Conservation (phyloP, 2,329 filamentous ascomycete species). For the Atkinsonella hypoxylon region DNA sequence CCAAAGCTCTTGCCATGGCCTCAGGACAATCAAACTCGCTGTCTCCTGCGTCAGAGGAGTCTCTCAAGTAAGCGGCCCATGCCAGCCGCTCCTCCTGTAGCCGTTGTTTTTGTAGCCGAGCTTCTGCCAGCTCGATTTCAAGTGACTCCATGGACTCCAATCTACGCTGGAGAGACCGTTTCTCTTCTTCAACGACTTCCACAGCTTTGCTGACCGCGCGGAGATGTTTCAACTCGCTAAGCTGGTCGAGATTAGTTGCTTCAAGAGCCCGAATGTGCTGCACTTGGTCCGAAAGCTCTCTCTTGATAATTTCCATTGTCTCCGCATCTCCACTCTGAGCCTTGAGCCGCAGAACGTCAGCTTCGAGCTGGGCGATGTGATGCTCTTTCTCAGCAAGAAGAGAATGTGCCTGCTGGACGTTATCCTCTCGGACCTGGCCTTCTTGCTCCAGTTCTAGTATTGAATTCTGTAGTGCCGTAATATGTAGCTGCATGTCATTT, state of each 20-base stretch:
- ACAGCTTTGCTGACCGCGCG: constrained; percentile 77
- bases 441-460: constrained; percentile 50
- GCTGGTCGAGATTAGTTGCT: constrained; percentile 65
- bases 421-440: constrained; percentile 39
- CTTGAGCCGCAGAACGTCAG: constrained; percentile 72
- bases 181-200: constrained; percentile 91
- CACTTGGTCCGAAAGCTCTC: constrained; percentile 83
- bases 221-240: constrained; percentile 66
- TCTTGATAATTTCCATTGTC: constrained; percentile 72
- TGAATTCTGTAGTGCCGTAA: constrained; percentile 32
- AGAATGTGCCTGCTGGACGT: constrained; percentile 50
- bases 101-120: constrained; percentile 69
- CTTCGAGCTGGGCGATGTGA: constrained; percentile 63
- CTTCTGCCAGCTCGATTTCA: constrained; percentile 66
- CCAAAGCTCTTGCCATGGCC: constrained; percentile 69
- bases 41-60: constrained; percentile 47
- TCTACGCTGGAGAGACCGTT: constrained; percentile 66
- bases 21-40: constrained; percentile 80
- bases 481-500: constrained; percentile 41
- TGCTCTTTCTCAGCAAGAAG: constrained; percentile 57
- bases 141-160: constrained; percentile 63
- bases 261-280: constrained; percentile 82
- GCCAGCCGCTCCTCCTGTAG: constrained; percentile 78
- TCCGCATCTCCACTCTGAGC: constrained; percentile 80
- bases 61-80: constrained; percentile 78